Base-by-base conservation (phyloP, 2,329 filamentous ascomycete species). In the Sclerotinia nivalis region DNA sequence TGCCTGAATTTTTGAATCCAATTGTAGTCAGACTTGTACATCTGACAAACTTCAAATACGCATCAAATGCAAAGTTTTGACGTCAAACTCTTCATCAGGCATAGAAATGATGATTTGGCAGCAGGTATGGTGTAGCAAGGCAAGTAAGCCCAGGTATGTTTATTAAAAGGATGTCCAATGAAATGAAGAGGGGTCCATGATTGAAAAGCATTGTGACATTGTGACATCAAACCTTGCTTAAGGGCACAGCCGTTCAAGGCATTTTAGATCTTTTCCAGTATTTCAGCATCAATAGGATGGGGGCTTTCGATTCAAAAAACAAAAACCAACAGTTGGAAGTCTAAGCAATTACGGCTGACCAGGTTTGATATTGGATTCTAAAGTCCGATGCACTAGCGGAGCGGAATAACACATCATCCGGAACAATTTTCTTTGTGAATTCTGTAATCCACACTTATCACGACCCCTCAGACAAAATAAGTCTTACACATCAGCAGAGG, bases 361-460 rank as follows among this genome's bases (percentile, higher is more conserved):
- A 47, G 60, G 31, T n/a, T 50, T 37, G 12, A 31, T 37, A 10
- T 6, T 15, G 3, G 20, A 31, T n/a, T 9, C 20, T 34, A 66
- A 34, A 56, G n/a, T 10, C 64, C 37, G 52, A 55, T 22, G 18
- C 9, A 43, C 20, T 20, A 31, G 20, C 7, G 65, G 13, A 15
- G 5, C 43, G 54, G 54, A 50, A 31, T 5, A 25, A 50, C 18
- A 10, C 2, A 55, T 43, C 13, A 18, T 60, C 43, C 54, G 65
- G 37, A 7, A 31, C 34, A 47, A 28, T 67, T 67, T 60, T 60
- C 65, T 68, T 68, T 68, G 43, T 60, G 22, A 10, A 47, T 31
- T 47, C 18, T 31, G 15, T 64, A 25, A 52, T 64, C 47, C n/a
- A 34, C 61, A 13, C 22, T 45, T n/a, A 25, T 20, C 2, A 1